Evolutionary conservation across 768 basidiomycete species (phyloP).

Genomic region (Amanita inopinata): DNA sequence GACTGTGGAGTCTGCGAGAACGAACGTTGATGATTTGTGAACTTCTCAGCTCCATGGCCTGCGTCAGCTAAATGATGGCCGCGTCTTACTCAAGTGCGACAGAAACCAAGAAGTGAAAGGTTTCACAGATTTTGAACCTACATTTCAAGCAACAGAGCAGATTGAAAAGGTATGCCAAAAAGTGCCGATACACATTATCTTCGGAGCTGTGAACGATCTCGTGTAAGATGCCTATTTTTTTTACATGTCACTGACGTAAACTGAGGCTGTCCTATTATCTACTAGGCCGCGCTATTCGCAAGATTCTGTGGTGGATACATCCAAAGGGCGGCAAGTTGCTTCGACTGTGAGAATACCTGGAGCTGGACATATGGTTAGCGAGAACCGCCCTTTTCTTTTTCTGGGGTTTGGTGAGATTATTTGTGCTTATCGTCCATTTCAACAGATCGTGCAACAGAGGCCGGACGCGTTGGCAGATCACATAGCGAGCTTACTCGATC

Average conservation of each 20-base stretch:
- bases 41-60: slow-evolving; percentile 8
- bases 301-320: slow-evolving; percentile 29
- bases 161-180: slow-evolving; percentile 22
- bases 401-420: too few relatives aligned
- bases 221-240: slow-evolving; percentile 29
- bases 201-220: slow-evolving; percentile 31
- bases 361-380: slow-evolving; percentile 43
- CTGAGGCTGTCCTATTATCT: not conserved
- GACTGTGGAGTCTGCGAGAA: not conserved
- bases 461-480: too few relatives aligned
- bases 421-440: too few relatives aligned
- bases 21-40: not conserved
- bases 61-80: not conserved
- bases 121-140: slow-evolving; percentile 32
- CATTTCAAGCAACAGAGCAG: slow-evolving; percentile 28
- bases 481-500: too few relatives aligned
- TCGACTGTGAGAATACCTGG: slow-evolving; percentile 32
- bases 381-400: too few relatives aligned
- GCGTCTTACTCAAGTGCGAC: slow-evolving; percentile 29
- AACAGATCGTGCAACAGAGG: too few relatives aligned
- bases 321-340: slow-evolving; percentile 28
- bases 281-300: slow-evolving; percentile 34
- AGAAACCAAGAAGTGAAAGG: slow-evolving; percentile 33
- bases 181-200: slow-evolving; percentile 37
- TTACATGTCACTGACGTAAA: not conserved